These are phyloP conservation scores for Emiliania huxleyi DNA, from an alignment of 78 protist genomes.

Conservation along the genomic window DNA sequence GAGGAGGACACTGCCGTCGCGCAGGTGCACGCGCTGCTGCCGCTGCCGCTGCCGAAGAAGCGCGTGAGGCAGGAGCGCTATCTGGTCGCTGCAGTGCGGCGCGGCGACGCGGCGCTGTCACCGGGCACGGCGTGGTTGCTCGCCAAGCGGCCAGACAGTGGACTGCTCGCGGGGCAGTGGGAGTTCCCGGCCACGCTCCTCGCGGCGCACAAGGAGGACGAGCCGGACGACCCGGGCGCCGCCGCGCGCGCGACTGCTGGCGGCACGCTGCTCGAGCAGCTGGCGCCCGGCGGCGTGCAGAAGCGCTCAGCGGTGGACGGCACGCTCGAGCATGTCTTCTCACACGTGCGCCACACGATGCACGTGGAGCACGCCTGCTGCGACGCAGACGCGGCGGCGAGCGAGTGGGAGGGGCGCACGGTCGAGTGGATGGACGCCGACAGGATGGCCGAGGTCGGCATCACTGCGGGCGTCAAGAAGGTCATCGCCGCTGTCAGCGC, in stretches of 20 bases:
- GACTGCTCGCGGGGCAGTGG: conserved; percentile 44
- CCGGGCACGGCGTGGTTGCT: background rate
- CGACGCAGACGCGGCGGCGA: background rate
- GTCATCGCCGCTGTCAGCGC: background rate
- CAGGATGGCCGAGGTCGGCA: background rate
- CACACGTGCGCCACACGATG: background rate
- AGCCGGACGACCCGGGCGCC: background rate
- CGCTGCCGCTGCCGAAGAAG: background rate
- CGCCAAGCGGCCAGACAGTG: background rate
- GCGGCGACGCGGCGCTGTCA: too few species aligned
- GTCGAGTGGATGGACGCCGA: too few species aligned
- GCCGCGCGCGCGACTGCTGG: background rate
- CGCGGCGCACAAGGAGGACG: background rate
- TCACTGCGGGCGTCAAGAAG: background rate
- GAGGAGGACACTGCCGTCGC: background rate
- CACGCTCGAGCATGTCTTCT: background rate
- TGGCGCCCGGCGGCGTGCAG: background rate
- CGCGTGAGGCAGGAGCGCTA: background rate
- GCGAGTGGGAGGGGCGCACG: too few species aligned
- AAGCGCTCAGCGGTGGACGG: too few species aligned
- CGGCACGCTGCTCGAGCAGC: background rate
- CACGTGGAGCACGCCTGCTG: background rate
- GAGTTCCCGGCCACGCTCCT: background rate
- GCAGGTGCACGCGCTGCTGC: background rate
- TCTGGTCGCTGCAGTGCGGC: background rate